phyloP scores from a whole-genome alignment of 768 basidiomycete species.

The Lentinus brumalis region DNA sequence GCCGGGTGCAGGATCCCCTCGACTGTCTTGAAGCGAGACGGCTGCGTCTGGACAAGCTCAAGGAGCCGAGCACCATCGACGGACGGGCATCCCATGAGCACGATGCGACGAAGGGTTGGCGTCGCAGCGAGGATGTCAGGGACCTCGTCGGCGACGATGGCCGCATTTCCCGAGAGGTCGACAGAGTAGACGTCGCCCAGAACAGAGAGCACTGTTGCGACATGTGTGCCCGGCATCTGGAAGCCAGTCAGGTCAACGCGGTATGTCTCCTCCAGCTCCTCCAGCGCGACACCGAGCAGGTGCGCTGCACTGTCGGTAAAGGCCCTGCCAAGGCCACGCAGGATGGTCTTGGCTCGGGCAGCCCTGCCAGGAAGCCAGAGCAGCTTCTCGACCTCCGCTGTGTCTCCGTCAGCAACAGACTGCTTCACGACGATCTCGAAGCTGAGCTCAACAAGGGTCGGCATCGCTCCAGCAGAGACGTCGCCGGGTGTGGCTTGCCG shows the following conservation, averaged over 20 bases:
- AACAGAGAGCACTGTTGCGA: slow-evolving; percentile 21
- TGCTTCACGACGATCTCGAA: slow-evolving; percentile 30
- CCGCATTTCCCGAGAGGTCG: slow-evolving; percentile 32
- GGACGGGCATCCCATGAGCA: slow-evolving; percentile 28
- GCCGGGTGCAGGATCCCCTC: slow-evolving; percentile 30
- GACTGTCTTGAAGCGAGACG: slow-evolving; percentile 31
- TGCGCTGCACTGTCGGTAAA: slow-evolving; percentile 31
- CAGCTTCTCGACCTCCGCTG: slow-evolving; percentile 29
- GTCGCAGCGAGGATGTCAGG: slow-evolving; percentile 22
- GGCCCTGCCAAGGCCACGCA: slow-evolving; percentile 26
- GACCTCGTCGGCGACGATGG: slow-evolving; percentile 28
- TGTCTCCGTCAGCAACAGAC: slow-evolving; percentile 27
- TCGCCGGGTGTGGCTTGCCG: no score
- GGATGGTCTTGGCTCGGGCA: slow-evolving; percentile 16
- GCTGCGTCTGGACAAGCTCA: slow-evolving; percentile 26
- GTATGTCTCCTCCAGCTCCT: slow-evolving; percentile 2
- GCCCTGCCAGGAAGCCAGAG: slow-evolving; percentile 35
- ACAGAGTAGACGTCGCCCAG: slow-evolving; percentile 20
- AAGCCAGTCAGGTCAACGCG: slow-evolving; percentile 30
- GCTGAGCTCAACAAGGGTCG: slow-evolving; percentile 28
- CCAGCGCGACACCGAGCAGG: slow-evolving; percentile 27
- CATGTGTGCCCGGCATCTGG: slow-evolving; percentile 27
- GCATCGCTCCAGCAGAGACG: no score
- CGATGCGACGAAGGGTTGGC: slow-evolving; percentile 29
- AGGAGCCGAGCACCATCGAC: slow-evolving; percentile 26